A percentile compares a stretch with the other conserved stretches of the same genome.
phyloP scores from a whole-genome alignment of 768 basidiomycete species.

The Daedaleopsis nitida region DNA sequence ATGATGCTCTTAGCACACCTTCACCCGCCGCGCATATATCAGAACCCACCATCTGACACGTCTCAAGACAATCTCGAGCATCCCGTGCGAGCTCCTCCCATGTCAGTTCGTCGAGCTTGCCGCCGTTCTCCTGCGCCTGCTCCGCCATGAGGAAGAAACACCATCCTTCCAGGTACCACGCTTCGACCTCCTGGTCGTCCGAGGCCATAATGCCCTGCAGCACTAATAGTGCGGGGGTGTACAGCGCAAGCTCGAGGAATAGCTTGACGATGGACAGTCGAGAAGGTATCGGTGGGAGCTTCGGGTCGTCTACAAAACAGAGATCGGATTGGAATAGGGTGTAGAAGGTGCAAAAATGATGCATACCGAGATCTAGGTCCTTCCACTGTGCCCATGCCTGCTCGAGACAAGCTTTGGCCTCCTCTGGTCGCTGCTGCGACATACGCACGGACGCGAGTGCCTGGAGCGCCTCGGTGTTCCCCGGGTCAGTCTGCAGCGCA shows the following conservation, averaged over 20 bases:
- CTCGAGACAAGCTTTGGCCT: conserved; percentile 71
- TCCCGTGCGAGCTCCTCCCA: conserved; percentile 83
- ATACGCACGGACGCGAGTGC: conserved; percentile 83
- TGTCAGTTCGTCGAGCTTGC: conserved; percentile 47
- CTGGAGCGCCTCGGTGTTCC: conserved; percentile 79
- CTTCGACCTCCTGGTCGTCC: conserved; percentile 87
- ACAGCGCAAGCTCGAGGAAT: conserved; percentile 75
- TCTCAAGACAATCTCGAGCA: conserved; percentile 78
- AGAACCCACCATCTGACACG: conserved; percentile 69
- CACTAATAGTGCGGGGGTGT: conserved; percentile 71
- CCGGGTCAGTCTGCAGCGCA: conserved; percentile 75
- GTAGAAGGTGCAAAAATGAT: conserved; percentile 8
- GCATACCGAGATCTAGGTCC: conserved; percentile 59
- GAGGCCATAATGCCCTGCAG: conserved; percentile 77
- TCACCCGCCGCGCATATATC: background rate
- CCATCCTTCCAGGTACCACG: conserved; percentile 96
- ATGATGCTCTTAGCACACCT: conserved; percentile 1
- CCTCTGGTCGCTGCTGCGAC: conserved; percentile 83
- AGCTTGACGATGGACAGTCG: conserved; percentile 78
- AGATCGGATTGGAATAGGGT: background rate
- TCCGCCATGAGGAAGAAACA: conserved; percentile 85
- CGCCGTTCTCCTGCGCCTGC: conserved; percentile 60
- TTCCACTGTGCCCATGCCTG: conserved; percentile 71
- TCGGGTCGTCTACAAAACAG: conserved; percentile 54
- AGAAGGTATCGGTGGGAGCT: conserved; percentile 69